Percentiles rank a stretch among this genome's conserved stretches.
These are phyloP conservation scores for Elongisporangium senticosum DNA, from an alignment of 352 stramenopile species.

Conservation along the genomic window DNA sequence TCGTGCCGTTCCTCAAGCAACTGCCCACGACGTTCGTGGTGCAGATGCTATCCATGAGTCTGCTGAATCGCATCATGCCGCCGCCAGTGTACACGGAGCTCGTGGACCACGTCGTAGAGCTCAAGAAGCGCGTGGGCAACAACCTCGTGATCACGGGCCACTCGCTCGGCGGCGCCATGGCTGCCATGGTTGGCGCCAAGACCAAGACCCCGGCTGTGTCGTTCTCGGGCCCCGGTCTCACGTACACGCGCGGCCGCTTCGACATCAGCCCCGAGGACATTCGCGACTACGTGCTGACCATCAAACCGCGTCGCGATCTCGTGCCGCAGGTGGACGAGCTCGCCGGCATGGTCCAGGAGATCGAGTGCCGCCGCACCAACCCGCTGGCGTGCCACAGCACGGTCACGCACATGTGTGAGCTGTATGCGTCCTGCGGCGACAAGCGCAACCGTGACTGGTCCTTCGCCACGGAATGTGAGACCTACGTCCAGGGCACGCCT, in stretches of 20 bases:
- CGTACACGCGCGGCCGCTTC: slow-evolving; percentile 79
- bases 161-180: slow-evolving; percentile 80
- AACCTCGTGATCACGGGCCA: slow-evolving; percentile 80
- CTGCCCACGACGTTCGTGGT: slow-evolving; percentile 74
- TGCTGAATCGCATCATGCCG: slow-evolving; percentile 66
- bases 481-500: slow-evolving; percentile 37
- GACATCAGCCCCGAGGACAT: slow-evolving; percentile 62
- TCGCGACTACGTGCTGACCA: slow-evolving; percentile 81
- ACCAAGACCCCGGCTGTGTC: slow-evolving; percentile 75
- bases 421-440: slow-evolving; percentile 78
- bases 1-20: slow-evolving; percentile 84
- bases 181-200: slow-evolving; percentile 79
- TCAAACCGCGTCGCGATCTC: slow-evolving; percentile 76
- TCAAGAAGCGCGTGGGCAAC: slow-evolving; percentile 64
- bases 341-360: slow-evolving; percentile 84
- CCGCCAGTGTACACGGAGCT: slow-evolving; percentile 73
- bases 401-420: slow-evolving; percentile 77
- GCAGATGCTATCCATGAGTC: slow-evolving; percentile 75
- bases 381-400: slow-evolving; percentile 81
- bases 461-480: slow-evolving; percentile 52
- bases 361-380: slow-evolving; percentile 74
- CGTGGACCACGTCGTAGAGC: slow-evolving; percentile 46
- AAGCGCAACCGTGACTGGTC: slow-evolving; percentile 78
- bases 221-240: slow-evolving; percentile 73
- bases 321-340: slow-evolving; percentile 80